Evolutionary conservation across 148 eudicot genomes (phyloP).

Genomic region (Spergularia bocconei): DNA sequence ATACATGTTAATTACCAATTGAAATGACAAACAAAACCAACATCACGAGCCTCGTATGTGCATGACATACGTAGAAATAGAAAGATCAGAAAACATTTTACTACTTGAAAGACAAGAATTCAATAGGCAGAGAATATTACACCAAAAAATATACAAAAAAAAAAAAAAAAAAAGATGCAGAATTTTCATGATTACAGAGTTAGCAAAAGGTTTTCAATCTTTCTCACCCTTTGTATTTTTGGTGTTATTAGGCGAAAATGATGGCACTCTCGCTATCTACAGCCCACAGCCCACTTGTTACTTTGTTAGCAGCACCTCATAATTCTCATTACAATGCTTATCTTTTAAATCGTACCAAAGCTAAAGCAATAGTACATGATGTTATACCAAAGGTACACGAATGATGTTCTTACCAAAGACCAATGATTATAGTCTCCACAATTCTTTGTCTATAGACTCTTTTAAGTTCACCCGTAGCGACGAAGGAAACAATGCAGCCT

Average conservation of each 20-base stretch:
- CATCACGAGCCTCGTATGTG: not conserved
- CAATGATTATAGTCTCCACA: conserved; percentile 18
- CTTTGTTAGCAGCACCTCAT: conserved; percentile 5
- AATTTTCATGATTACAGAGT: conserved; percentile 8
- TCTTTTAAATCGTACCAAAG: conserved; percentile 9
- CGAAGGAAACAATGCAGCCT: not conserved
- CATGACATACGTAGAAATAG: not conserved
- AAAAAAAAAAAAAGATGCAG: not conserved
- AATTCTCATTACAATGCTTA: conserved; percentile 21
- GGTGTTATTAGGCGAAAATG: conserved; percentile 37
- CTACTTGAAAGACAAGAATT: not conserved
- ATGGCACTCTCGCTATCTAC: conserved; percentile 30
- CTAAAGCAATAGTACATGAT: not conserved
- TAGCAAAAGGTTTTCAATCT: conserved; percentile 6
- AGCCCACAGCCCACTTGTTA: conserved; percentile 34
- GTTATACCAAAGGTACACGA: conserved; percentile 12
- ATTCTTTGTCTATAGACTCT: conserved; percentile 8
- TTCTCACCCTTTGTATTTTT: not conserved
- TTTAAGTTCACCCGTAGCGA: not conserved
- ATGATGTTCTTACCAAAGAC: conserved; percentile 18
- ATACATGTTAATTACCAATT: too few species aligned
- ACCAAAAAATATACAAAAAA: too few species aligned
- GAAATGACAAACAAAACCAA: too few species aligned
- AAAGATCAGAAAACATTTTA: not conserved
- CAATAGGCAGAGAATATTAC: too few species aligned